These are phyloP conservation scores for Lasiodiplodia theobromae DNA, from an alignment of 2,329 filamentous ascomycete genomes.

Conservation along the genomic window DNA sequence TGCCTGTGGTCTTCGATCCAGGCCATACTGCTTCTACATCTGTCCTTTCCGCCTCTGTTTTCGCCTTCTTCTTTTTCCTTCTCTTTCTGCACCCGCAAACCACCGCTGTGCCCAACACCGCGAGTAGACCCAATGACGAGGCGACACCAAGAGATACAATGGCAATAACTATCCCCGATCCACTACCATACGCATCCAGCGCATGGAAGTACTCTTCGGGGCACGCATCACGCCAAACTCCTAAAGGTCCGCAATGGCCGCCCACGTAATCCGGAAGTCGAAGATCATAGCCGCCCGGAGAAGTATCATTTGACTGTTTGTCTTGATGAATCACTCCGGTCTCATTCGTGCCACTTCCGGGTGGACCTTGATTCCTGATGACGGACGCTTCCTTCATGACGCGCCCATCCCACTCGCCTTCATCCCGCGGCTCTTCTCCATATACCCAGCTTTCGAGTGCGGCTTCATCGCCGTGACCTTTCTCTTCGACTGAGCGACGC, in stretches of 20 bases:
- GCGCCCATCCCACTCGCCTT: too few relatives aligned
- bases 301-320: neutral
- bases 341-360: too few relatives aligned
- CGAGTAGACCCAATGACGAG: neutral
- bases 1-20: too few relatives aligned
- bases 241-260: neutral
- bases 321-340: too few relatives aligned
- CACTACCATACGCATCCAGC: neutral
- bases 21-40: too few relatives aligned
- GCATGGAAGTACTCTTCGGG: constrained; percentile 4
- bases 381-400: too few relatives aligned
- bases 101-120: neutral
- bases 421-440: too few relatives aligned
- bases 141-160: neutral
- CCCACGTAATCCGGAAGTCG: neutral
- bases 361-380: too few relatives aligned
- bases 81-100: neutral
- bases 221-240: neutral
- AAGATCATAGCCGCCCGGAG: neutral
- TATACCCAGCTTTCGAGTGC: too few relatives aligned
- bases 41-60: neutral
- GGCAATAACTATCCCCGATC: neutral
- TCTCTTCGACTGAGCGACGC: too few relatives aligned
- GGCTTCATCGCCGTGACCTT: too few relatives aligned
- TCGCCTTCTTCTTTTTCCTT: too few relatives aligned